phyloP scores from a whole-genome alignment of 1,139 yeast species.

The Komagataea norvegica region DNA sequence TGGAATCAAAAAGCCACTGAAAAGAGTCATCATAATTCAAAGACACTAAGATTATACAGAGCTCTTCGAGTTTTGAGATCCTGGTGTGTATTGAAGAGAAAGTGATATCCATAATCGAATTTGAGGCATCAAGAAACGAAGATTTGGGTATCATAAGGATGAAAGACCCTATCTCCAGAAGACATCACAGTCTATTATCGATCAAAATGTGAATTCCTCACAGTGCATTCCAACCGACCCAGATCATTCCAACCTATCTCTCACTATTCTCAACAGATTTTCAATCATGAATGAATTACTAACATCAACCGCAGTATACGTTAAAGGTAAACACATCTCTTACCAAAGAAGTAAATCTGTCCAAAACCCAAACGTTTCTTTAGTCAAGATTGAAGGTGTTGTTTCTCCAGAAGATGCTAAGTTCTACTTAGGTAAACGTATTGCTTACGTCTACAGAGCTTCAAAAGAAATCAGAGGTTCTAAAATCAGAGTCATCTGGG shows the following conservation, averaged over 20 bases:
- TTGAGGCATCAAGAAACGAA: too few species aligned
- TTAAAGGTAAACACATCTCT: slow-evolving; percentile 99
- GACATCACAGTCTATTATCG: too few species aligned
- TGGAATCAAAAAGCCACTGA: background rate
- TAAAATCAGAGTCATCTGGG: slow-evolving; percentile 99
- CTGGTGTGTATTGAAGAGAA: too few species aligned
- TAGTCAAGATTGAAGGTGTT: slow-evolving; percentile 96
- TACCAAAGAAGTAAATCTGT: slow-evolving; percentile 99
- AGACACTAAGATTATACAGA: background rate
- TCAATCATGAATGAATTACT: slow-evolving; percentile 31
- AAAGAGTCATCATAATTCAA: background rate
- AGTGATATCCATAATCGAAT: too few species aligned
- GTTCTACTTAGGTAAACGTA: slow-evolving; percentile 99
- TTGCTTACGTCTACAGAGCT: slow-evolving; percentile 99
- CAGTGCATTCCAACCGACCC: too few species aligned
- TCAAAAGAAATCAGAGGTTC: slow-evolving; percentile 97
- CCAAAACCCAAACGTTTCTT: slow-evolving; percentile 97
- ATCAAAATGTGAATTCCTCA: too few species aligned
- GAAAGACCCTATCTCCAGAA: too few species aligned
- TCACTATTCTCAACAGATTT: background rate
- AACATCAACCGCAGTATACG: slow-evolving; percentile 73
- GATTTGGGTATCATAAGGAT: too few species aligned
- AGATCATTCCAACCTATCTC: background rate
- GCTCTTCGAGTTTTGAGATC: too few species aligned
- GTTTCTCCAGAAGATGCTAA: slow-evolving; percentile 87